Evolutionary conservation across 2,329 filamentous ascomycete genomes (phyloP).

Genomic region (Paracoccidioides brasiliensis): DNA sequence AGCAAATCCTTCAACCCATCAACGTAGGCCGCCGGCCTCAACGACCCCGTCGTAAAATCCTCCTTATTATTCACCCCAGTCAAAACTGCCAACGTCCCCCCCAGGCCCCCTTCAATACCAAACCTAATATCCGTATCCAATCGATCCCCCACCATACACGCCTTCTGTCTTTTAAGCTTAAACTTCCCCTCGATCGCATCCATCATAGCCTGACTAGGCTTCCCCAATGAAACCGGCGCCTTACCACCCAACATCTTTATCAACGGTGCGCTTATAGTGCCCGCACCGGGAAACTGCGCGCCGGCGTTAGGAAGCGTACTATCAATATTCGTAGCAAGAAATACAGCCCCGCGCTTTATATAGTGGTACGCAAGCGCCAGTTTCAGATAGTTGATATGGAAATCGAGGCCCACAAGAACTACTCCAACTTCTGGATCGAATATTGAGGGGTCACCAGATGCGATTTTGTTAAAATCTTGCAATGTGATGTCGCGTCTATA

Average conservation of each 20-base stretch:
- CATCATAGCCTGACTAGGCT: conserved; percentile 99
- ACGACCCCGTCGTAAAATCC: conserved; percentile 62
- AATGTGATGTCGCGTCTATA: conserved; percentile 65
- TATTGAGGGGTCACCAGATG: conserved; percentile 52
- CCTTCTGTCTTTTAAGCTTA: conserved; percentile 64
- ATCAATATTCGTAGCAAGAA: conserved; percentile 88
- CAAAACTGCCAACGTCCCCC: conserved; percentile 79
- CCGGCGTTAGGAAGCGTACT: conserved; percentile 73
- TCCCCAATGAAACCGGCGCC: conserved; percentile 69
- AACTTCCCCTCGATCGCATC: conserved; percentile 96
- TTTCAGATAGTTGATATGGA: conserved; percentile 93
- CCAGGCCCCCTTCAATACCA: conserved; percentile 77
- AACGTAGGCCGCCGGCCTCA: conserved; percentile 70
- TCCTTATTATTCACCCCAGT: conserved; percentile 77
- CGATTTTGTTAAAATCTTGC: conserved; percentile 67
- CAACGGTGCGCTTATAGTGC: conserved; percentile 65
- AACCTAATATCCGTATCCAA: conserved; percentile 95
- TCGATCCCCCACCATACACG: conserved; percentile 93
- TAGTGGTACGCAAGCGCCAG: conserved; percentile 76
- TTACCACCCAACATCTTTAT: conserved; percentile 53
- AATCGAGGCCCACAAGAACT: conserved; percentile 82
- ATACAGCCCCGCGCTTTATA: conserved; percentile 62
- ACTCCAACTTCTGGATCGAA: conserved; percentile 82
- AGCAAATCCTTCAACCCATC: conserved; percentile 70
- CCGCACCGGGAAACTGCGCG: conserved; percentile 81